A percentile compares a stretch with the other conserved stretches of the same genome.
These are phyloP conservation scores for Phytophthora sp. DNA, from an alignment of 352 stramenopile genomes.

Conservation along the genomic window DNA sequence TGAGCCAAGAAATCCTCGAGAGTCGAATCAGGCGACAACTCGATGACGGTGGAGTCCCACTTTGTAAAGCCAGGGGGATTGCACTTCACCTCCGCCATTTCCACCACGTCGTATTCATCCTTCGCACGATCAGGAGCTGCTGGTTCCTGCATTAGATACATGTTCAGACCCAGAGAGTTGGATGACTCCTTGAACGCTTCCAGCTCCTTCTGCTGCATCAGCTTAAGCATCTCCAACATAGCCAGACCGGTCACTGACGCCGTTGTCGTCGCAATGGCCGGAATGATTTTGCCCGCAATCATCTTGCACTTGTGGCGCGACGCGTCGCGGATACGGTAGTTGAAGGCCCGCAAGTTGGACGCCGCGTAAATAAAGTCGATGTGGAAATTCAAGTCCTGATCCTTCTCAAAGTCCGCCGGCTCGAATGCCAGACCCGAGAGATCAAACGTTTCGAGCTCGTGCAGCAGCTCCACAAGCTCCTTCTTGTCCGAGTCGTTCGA, in stretches of 20 bases:
- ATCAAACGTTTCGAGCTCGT: constrained; percentile 70
- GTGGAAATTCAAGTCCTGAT: constrained; percentile 95
- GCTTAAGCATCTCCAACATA: constrained; percentile 92
- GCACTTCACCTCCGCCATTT: constrained; percentile 90
- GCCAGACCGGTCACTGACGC: constrained; percentile 98
- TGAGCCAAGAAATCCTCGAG: constrained; percentile 68
- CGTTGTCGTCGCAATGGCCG: constrained; percentile 99
- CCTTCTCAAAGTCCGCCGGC: constrained; percentile 97
- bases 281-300: constrained; percentile 99
- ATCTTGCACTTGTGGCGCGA: constrained; percentile 95
- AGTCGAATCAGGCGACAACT: constrained; percentile 69
- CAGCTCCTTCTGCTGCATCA: constrained; percentile 89
- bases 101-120: constrained; percentile 92
- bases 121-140: constrained; percentile 84
- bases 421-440: constrained; percentile 69
- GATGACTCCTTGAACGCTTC: constrained; percentile 93
- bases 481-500: constrained; percentile 67
- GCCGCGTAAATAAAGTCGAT: constrained; percentile 98
- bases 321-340: constrained; percentile 86
- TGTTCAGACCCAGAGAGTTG: constrained; percentile 92
- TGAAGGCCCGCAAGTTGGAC: constrained; percentile 95
- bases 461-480: constrained; percentile 71
- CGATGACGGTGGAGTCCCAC: constrained; percentile 90
- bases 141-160: constrained; percentile 93
- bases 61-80: constrained; percentile 91